Conservation (phyloP, 345 rosid genomes). For the Cardamine resedifolia region DNA sequence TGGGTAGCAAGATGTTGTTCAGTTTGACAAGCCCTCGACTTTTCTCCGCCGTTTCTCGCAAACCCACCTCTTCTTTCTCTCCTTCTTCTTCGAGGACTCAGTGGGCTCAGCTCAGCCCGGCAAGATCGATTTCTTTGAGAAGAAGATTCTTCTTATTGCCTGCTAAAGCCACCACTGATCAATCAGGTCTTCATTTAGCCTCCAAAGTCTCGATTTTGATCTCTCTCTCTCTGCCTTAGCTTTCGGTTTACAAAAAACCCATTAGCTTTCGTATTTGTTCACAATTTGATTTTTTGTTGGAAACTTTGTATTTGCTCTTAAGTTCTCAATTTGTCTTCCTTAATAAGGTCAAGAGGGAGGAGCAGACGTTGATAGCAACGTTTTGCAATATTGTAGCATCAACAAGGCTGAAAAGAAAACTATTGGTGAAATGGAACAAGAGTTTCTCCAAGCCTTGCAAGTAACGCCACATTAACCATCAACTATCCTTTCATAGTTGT, state of each 20-base stretch:
- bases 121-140: conserved; percentile 24
- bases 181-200: conserved; percentile 41
- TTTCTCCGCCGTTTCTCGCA: conserved; percentile 28
- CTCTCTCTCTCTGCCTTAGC: background rate
- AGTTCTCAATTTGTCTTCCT: background rate
- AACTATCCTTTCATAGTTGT: background rate
- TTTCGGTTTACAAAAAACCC: background rate
- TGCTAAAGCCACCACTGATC: conserved; percentile 68
- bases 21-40: conserved; percentile 32
- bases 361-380: conserved; percentile 59
- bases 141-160: conserved; percentile 49
- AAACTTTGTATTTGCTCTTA: background rate
- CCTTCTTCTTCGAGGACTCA: conserved; percentile 14
- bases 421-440: conserved; percentile 80
- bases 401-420: conserved; percentile 62
- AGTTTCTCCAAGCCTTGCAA: conserved; percentile 83
- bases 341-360: conserved; percentile 44
- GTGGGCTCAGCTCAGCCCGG: background rate
- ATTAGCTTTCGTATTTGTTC: background rate
- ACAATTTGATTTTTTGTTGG: too few species aligned
- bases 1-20: conserved; percentile 37
- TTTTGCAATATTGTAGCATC: conserved; percentile 80
- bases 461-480: conserved; percentile 38
- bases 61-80: conserved; percentile 18
- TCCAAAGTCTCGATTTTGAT: background rate